Base-by-base conservation (phyloP, 768 basidiomycete species). In the Fomitopsis pulvina region DNA sequence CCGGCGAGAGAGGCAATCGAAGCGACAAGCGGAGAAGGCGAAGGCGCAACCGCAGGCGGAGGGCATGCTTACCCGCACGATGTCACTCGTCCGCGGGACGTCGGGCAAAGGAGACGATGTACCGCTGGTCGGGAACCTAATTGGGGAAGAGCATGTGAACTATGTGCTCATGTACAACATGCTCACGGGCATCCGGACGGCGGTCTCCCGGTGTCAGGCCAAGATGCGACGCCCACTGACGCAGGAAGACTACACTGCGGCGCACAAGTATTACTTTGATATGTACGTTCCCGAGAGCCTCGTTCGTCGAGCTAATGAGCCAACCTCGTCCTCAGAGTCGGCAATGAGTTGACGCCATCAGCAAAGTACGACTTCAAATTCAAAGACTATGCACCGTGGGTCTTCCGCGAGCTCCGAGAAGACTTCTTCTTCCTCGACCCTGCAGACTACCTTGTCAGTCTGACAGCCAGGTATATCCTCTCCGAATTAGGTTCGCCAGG, bases 161-260 rank as follows among this genome's bases (percentile, higher is more conserved):
- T 99, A 97, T 59, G 90, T 98, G 51, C 71, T 99, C 61, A 98
- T 98, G 96, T 99, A 98, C 72, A 98, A 99, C 72, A 99, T 99
- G 96, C 76, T 99, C 60, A 99, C 96, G 3, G 96, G 96, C 4
- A 99, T 99, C 53, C 81, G 96, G 37, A 92, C 93, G 58, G 94
- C 85, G 25, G 94, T 98, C 11, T 98, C 95, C 41, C 74, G 96
- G 55, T 96, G 91, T 71, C 92, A 96, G 64, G 96, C 94, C 41
- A 98, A 98, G 73, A 83, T 93, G 4, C 85, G 86, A 66, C 80
- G 92, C 45, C 78, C 84, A 3, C 70, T 99, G 34, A 87, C 86
- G 10, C 77, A 81, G 43, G 89, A 89, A 27, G 95, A 99, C 67
- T 99, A 92, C 60, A 72, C 72, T 0, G 88, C 93, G 10, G 75